Conservation (phyloP, 1,284 basidiomycete species). For the Trichosporon sp. region DNA sequence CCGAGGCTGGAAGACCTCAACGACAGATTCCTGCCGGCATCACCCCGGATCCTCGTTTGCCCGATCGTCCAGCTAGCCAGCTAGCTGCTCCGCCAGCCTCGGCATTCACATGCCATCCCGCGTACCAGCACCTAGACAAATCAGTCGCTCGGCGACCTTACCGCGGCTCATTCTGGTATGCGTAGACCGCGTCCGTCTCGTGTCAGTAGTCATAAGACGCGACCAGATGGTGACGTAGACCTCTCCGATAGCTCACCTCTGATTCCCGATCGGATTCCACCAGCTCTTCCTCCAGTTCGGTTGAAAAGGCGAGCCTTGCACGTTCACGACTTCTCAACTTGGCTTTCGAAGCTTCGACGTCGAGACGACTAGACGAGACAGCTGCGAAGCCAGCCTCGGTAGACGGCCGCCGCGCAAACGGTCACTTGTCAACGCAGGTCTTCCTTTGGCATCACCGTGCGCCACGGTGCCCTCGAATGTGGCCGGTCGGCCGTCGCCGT, state of each 20-base stretch:
- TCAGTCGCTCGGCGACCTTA: not conserved
- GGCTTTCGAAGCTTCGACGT: not conserved
- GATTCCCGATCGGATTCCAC: not conserved
- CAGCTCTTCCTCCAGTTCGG: not conserved
- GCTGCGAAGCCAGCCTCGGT: not conserved
- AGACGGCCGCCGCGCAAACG: not conserved
- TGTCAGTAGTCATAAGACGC: not conserved
- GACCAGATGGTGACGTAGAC: not conserved
- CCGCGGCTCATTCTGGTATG: not conserved
- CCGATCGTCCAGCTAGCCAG: not conserved
- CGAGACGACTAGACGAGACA: not conserved
- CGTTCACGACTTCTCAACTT: not conserved
- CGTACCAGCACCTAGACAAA: not conserved
- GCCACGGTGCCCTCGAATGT: not conserved
- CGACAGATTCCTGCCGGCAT: not conserved
- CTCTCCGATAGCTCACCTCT: no score
- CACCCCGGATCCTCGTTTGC: conserved; percentile 8
- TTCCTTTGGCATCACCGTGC: not conserved
- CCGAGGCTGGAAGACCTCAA: not conserved
- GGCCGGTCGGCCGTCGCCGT: not conserved
- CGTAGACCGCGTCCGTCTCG: not conserved
- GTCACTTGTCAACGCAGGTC: not conserved
- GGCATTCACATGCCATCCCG: not conserved
- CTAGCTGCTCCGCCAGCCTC: not conserved
- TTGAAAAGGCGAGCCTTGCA: not conserved